phyloP scores from a whole-genome alignment of 352 stramenopile genomes.

The Globisporangium paroecandrum region DNA sequence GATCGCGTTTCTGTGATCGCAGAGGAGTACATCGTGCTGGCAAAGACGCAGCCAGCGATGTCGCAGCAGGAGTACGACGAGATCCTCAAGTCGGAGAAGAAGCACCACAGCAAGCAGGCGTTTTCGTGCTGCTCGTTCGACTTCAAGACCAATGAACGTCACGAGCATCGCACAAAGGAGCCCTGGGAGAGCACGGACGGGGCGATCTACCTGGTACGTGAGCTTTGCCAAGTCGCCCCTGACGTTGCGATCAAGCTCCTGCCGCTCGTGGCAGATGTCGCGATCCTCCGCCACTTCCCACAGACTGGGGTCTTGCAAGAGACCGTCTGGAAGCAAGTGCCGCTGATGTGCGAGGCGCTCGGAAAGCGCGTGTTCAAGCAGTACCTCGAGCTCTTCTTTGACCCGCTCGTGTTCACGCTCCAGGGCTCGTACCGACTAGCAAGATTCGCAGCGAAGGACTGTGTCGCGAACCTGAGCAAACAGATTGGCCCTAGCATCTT shows the following conservation, averaged over 20 bases:
- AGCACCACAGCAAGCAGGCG: slow-evolving; percentile 91
- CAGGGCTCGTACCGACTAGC: slow-evolving; percentile 68
- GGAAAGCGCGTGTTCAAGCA: slow-evolving; percentile 85
- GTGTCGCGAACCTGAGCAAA: slow-evolving; percentile 66
- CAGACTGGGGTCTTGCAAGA: slow-evolving; percentile 75
- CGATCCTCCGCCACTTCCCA: slow-evolving; percentile 73
- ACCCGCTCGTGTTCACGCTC: slow-evolving; percentile 77
- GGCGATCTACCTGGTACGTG: slow-evolving; percentile 93
- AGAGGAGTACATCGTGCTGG: slow-evolving; percentile 73
- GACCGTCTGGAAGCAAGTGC: slow-evolving; percentile 84
- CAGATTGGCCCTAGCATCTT: slow-evolving; percentile 86
- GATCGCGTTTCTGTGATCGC: slow-evolving; percentile 70
- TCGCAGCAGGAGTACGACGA: slow-evolving; percentile 91
- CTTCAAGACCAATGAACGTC: slow-evolving; percentile 89
- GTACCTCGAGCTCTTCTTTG: slow-evolving; percentile 82
- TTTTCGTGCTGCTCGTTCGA: slow-evolving; percentile 95
- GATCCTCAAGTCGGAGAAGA: slow-evolving; percentile 88
- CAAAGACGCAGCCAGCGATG: slow-evolving; percentile 90
- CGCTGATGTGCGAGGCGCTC: slow-evolving; percentile 62
- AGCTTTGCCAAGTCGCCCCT: slow-evolving; percentile 78
- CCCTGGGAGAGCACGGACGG: slow-evolving; percentile 96
- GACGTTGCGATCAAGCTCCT: slow-evolving; percentile 50
- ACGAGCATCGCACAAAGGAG: slow-evolving; percentile 82
- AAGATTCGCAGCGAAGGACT: slow-evolving; percentile 69
- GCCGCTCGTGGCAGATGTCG: slow-evolving; percentile 58